Evolutionary conservation across 2,329 filamentous ascomycete genomes (phyloP).

Genomic region (Teratosphaeria epicoccoides): DNA sequence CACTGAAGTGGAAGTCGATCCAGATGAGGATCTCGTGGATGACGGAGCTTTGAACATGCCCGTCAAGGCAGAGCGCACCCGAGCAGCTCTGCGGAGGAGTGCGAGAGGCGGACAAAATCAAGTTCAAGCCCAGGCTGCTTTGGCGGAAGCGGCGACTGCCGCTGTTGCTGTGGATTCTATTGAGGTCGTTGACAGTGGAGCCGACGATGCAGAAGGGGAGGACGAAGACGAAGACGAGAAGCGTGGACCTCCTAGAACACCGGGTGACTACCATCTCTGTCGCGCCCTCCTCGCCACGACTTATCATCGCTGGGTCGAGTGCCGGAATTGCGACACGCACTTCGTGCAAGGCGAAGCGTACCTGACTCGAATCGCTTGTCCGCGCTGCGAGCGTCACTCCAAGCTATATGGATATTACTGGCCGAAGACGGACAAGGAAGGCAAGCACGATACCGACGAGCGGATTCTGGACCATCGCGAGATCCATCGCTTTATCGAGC

Average conservation of each 20-base stretch:
- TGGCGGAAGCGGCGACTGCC: constrained; percentile 5
- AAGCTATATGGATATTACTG: constrained; percentile 91
- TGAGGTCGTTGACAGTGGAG: constrained; percentile 9
- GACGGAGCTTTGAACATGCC: constrained; percentile 1
- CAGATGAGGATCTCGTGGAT: background rate
- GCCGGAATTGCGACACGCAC: constrained; percentile 66
- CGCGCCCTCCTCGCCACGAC: constrained; percentile 63
- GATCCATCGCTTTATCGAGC: constrained; percentile 71
- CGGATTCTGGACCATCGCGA: constrained; percentile 73
- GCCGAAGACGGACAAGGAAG: constrained; percentile 85
- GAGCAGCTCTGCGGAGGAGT: constrained; percentile 8
- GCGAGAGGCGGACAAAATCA: constrained; percentile 1
- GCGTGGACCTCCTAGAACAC: constrained; percentile 29
- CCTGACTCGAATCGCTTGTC: constrained; percentile 73
- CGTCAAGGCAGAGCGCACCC: constrained; percentile 1
- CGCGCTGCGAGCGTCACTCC: constrained; percentile 86
- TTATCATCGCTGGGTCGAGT: constrained; percentile 76
- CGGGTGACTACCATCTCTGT: constrained; percentile 64
- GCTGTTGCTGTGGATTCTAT: constrained; percentile 17
- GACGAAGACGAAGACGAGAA: constrained; percentile 12
- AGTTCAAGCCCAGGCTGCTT: background rate
- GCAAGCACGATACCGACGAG: constrained; percentile 58
- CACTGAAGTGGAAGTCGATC: constrained; percentile 9
- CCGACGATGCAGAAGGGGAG: constrained; percentile 10
- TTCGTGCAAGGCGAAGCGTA: constrained; percentile 89